Evolutionary conservation across 257 asterid genomes (phyloP).

Genomic region (Craterostigma plantagineum): DNA sequence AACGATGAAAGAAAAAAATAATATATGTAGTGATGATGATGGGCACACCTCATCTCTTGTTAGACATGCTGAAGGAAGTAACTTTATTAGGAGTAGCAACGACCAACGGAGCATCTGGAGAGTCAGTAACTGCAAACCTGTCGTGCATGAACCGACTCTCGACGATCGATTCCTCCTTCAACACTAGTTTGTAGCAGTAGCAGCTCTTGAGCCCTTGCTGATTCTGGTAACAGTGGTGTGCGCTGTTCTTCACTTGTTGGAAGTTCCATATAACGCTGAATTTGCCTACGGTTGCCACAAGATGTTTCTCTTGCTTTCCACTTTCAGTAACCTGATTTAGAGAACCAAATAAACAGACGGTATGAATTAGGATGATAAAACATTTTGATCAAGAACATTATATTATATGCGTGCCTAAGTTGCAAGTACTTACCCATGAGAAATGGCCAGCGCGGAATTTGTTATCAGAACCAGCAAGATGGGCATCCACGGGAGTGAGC

Average conservation of each 20-base stretch:
- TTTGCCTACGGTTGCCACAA: conserved; percentile 94
- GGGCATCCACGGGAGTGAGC: conserved; percentile 91
- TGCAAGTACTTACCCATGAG: conserved; percentile 64
- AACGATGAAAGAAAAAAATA: too few relatives aligned
- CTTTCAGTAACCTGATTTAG: conserved; percentile 84
- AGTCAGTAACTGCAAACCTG: conserved; percentile 37
- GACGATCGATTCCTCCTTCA: conserved; percentile 80
- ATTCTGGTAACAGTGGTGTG: conserved; percentile 67
- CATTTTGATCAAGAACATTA: too few relatives aligned
- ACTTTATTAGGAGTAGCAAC: conserved; percentile 95
- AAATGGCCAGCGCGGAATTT: conserved; percentile 92
- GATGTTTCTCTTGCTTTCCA: conserved; percentile 87
- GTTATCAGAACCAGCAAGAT: conserved; percentile 59
- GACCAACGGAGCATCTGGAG: conserved; percentile 93
- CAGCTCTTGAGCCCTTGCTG: conserved; percentile 98
- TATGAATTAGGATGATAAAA: not conserved
- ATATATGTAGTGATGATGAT: too few relatives aligned
- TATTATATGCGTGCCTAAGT: not conserved
- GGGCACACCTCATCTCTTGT: too few relatives aligned
- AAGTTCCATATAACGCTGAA: conserved; percentile 87
- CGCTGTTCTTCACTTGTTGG: conserved; percentile 93
- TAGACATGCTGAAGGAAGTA: conserved; percentile 27
- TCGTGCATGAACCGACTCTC: conserved; percentile 97
- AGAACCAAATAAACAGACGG: too few relatives aligned
- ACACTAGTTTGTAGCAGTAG: conserved; percentile 79